These are phyloP conservation scores for Hyaloscypha hepaticicola DNA, from an alignment of 495 filamentous ascomycete species.

Conservation along the genomic window DNA sequence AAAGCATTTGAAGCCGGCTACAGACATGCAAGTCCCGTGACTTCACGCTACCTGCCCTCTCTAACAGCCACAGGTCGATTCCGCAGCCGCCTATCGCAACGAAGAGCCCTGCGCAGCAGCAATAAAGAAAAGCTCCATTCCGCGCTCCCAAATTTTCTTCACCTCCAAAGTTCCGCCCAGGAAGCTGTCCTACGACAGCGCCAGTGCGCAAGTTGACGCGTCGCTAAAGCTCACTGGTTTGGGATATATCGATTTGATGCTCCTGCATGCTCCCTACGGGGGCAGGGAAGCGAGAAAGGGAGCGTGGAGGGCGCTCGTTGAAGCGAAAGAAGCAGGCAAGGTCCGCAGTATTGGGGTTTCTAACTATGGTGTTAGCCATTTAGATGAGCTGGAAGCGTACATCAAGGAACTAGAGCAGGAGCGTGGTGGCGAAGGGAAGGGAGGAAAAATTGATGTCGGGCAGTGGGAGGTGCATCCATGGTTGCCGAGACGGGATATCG, in stretches of 20 bases:
- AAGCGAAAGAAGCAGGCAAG: conserved; percentile 59
- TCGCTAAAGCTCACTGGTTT: conserved; percentile 51
- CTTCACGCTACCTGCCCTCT: no score
- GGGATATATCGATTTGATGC: conserved; percentile 46
- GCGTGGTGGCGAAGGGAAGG: conserved; percentile 51
- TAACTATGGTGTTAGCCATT: conserved; percentile 65
- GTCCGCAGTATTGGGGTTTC: conserved; percentile 61
- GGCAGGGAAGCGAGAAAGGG: conserved; percentile 53
- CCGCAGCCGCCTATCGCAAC: conserved; percentile 66
- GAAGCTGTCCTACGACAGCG: conserved; percentile 43
- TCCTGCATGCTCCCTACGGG: conserved; percentile 59
- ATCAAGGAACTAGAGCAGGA: conserved; percentile 61
- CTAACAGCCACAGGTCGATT: conserved; percentile 50
- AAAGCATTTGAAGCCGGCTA: conserved; percentile 49
- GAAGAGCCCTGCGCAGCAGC: conserved; percentile 62
- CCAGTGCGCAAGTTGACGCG: conserved; percentile 47
- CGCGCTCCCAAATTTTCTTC: conserved; percentile 64
- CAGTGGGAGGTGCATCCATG: conserved; percentile 90
- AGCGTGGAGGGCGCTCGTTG: conserved; percentile 61
- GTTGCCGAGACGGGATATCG: conserved; percentile 70
- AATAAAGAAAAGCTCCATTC: conserved; percentile 52
- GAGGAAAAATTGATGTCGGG: conserved; percentile 74
- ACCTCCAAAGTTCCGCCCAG: conserved; percentile 62
- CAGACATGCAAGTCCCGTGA: conserved; percentile 29
- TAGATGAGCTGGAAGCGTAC: conserved; percentile 69